Percentiles rank a stretch among this genome's conserved stretches.
phyloP scores from a whole-genome alignment of 352 stramenopile species.

The Globisporangium lucens region DNA sequence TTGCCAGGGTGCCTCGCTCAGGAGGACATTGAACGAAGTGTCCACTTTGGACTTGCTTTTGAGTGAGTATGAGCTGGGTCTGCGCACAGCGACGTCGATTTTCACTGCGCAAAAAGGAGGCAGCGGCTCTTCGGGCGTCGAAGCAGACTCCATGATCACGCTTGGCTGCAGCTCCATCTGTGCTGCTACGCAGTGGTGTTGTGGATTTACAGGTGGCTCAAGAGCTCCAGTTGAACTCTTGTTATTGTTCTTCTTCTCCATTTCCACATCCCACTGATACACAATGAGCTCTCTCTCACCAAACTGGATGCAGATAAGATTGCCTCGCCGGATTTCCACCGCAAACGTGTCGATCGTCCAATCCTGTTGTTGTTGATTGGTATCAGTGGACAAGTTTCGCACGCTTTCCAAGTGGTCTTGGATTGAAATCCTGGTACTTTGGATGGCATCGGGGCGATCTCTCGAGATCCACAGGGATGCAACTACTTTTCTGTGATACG shows the following conservation, averaged over 20 bases:
- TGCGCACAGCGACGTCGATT: slow-evolving; percentile 10
- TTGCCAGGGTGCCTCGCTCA: slow-evolving; percentile 22
- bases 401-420: slow-evolving; percentile 1
- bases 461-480: slow-evolving; percentile 19
- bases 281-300: slow-evolving; percentile 8
- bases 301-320: slow-evolving; percentile 12
- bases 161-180: slow-evolving; percentile 2
- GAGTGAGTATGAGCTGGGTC: slow-evolving; percentile 4
- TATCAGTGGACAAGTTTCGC: not conserved
- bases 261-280: slow-evolving; percentile 10
- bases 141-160: slow-evolving; percentile 6
- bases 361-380: not conserved
- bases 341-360: slow-evolving; percentile 11
- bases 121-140: slow-evolving; percentile 12
- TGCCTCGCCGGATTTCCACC: slow-evolving; percentile 9
- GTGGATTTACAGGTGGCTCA: not conserved
- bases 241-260: not conserved
- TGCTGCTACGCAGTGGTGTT: slow-evolving; percentile 8
- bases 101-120: slow-evolving; percentile 12
- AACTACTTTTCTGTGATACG: not conserved
- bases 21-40: slow-evolving; percentile 7
- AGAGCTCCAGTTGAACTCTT: not conserved
- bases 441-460: slow-evolving; percentile 14
- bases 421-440: not conserved
- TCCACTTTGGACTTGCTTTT: slow-evolving; percentile 5